Percentiles rank a stretch among this genome's conserved stretches.
Evolutionary conservation across 1,284 basidiomycete species (phyloP).

Genomic region (Ganoderma sinense): DNA sequence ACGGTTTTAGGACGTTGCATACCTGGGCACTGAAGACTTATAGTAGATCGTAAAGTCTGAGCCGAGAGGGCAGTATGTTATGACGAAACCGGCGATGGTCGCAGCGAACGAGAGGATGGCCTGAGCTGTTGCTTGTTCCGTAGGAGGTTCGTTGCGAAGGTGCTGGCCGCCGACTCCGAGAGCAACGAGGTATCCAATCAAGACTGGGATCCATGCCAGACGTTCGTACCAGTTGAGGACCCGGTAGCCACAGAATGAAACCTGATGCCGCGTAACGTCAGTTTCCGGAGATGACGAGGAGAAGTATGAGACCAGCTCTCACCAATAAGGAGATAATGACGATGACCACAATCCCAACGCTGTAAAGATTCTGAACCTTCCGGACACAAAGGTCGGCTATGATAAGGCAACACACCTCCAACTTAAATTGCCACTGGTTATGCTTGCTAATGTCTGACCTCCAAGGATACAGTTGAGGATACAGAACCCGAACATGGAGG

Average conservation of each 20-base stretch:
- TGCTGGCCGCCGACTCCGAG: constrained; percentile 79
- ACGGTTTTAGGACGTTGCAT: constrained; percentile 17
- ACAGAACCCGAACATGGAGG: constrained; percentile 71
- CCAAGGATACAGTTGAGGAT: constrained; percentile 81
- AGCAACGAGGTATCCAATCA: constrained; percentile 80
- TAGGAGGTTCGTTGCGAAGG: constrained; percentile 51
- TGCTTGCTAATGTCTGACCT: constrained; percentile 76
- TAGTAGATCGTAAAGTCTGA: constrained; percentile 83
- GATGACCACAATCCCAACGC: constrained; percentile 91
- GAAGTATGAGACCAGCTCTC: constrained; percentile 35
- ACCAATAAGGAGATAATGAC: constrained; percentile 79
- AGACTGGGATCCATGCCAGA: constrained; percentile 79
- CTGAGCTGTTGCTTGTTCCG: constrained; percentile 59
- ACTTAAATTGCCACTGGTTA: constrained; percentile 66
- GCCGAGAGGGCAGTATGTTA: constrained; percentile 70
- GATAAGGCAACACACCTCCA: constrained; percentile 61
- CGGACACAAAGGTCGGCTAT: background rate
- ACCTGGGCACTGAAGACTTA: constrained; percentile 64
- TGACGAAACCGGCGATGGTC: constrained; percentile 76
- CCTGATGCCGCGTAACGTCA: constrained; percentile 40
- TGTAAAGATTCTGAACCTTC: constrained; percentile 36
- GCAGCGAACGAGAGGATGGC: constrained; percentile 71
- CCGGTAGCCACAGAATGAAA: constrained; percentile 84
- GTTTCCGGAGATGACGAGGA: background rate
- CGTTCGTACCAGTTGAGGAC: constrained; percentile 84